Conservation (phyloP, 176 grass and related monocot genomes). For the Bothriochloa decipiens region DNA sequence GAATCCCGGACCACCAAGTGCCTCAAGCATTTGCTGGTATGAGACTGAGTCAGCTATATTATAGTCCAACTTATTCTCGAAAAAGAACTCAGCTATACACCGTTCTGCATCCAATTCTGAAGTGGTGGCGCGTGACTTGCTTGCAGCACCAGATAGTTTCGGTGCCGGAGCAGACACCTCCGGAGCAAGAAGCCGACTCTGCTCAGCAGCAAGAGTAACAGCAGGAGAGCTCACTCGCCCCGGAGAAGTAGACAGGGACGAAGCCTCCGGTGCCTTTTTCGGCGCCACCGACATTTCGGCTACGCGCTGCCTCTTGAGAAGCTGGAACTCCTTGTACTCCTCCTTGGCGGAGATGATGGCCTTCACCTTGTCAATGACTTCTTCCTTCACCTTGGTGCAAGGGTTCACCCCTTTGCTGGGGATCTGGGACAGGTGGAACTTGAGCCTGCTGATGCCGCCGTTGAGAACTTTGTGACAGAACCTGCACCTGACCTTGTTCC, state of each 20-base stretch:
- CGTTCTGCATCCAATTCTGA: slow-evolving; percentile 61
- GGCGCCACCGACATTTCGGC: slow-evolving; percentile 42
- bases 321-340: slow-evolving; percentile 66
- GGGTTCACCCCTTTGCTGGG: slow-evolving; percentile 89
- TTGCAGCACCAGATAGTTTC: slow-evolving; percentile 21
- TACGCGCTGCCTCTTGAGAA: slow-evolving; percentile 63
- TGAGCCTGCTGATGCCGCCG: slow-evolving; percentile 92
- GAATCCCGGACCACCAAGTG: slow-evolving; percentile 74
- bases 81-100: slow-evolving; percentile 95
- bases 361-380: slow-evolving; percentile 74
- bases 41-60: slow-evolving; percentile 68
- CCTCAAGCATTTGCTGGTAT: slow-evolving; percentile 74
- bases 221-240: slow-evolving; percentile 32
- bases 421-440: slow-evolving; percentile 88
- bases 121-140: slow-evolving; percentile 10
- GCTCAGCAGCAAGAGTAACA: slow-evolving; percentile 40
- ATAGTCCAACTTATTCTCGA: slow-evolving; percentile 93
- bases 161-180: background rate
- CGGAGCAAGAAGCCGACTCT: slow-evolving; percentile 28
- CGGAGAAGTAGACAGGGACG: slow-evolving; percentile 47
- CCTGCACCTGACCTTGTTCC: slow-evolving; percentile 92
- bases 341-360: slow-evolving; percentile 85
- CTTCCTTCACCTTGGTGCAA: slow-evolving; percentile 74
- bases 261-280: slow-evolving; percentile 31
- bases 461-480: slow-evolving; percentile 89